Evolutionary conservation across 495 filamentous ascomycete genomes (phyloP), one percentile per base, ranked within the genome.

Genomic region (Lindgomyces ingoldianus): DNA sequence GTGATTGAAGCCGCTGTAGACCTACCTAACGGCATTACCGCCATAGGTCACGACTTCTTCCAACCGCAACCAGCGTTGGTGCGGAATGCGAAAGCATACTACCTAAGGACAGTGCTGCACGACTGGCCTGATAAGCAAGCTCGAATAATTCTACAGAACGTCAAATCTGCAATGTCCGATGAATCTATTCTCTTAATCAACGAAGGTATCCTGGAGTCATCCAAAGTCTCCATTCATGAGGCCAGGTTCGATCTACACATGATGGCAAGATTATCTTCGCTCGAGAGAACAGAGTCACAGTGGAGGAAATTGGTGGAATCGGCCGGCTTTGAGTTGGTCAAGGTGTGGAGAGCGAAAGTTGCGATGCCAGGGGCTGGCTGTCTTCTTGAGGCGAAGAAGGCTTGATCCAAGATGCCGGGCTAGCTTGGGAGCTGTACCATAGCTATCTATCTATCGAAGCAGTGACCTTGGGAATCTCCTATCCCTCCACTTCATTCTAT

Each of bases 141-240:
- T 11, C 42, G 64, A 1, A 42, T 60, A 41, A 76, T 82, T 16
- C 73, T 82, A 2, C 47, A 48, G 27, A 75, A 77, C 29, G 62
- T 74, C 14, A 56, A 54, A 18, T 42, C 60, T 8, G 73, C 69
- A 1, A 79, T 81, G 79, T 39, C 57, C 1, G 19, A 62, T 1
- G 73, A 76, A 19, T 78, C 77, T 1, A 61, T 70, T 4, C 67
- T 82, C 26, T 53, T 80, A n/a, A 73, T 82, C 36, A 75, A 78
- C 54, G 78, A 82, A 9, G 61, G 70, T 9, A 72, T 80, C 1
- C 24, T 81, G 51, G 74, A 77, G 0, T 62, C 62, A 1, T 4
- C 8, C 10, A 42, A 30, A 4, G 61, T 33, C 8, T 29, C 48
- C 12, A 29, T 26, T 4, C 8, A 16, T 8, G n/a, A 47, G 2